These are phyloP conservation scores for Tylopilus vinaceipallidus DNA, from an alignment of 768 basidiomycete genomes.

Conservation along the genomic window DNA sequence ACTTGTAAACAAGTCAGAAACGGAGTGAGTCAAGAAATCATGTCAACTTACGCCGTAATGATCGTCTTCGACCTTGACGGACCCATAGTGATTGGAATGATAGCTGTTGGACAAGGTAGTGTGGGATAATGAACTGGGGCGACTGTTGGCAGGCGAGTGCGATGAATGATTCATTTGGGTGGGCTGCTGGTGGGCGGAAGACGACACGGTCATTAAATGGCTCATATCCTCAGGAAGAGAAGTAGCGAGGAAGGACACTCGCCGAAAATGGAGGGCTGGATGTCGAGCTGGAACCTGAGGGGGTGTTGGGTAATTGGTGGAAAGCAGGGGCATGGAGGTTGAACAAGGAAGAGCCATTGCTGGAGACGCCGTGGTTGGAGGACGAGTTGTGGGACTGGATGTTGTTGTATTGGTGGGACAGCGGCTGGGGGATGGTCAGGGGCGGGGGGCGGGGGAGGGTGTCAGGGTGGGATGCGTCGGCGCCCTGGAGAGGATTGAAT, in stretches of 20 bases:
- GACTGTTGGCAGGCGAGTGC: conserved; percentile 49
- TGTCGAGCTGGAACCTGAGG: conserved; percentile 68
- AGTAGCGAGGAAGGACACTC: conserved; percentile 56
- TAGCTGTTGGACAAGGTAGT: conserved; percentile 41
- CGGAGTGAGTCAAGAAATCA: not conserved
- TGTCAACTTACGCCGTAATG: conserved; percentile 46
- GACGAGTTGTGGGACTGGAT: conserved; percentile 39
- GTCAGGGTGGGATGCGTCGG: conserved; percentile 43
- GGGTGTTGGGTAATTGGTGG: conserved; percentile 63
- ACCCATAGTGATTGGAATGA: conserved; percentile 46
- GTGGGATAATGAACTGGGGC: conserved; percentile 40
- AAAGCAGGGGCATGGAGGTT: conserved; percentile 56
- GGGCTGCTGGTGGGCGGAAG: conserved; percentile 55
- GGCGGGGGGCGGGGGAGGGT: conserved; percentile 47
- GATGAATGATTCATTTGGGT: conserved; percentile 61
- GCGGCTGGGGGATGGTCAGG: conserved; percentile 58
- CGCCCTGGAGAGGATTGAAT: conserved; percentile 34
- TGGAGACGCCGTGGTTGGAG: conserved; percentile 38
- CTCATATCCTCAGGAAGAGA: conserved; percentile 39
- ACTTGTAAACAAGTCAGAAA: not conserved
- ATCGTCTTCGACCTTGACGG: conserved; percentile 71
- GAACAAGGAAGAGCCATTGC: conserved; percentile 44
- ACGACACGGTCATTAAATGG: conserved; percentile 47
- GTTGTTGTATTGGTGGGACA: conserved; percentile 47
- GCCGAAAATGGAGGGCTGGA: conserved; percentile 85